Conservation (phyloP, 139 green algal genomes). For the Zygnema circumcarinatum region DNA sequence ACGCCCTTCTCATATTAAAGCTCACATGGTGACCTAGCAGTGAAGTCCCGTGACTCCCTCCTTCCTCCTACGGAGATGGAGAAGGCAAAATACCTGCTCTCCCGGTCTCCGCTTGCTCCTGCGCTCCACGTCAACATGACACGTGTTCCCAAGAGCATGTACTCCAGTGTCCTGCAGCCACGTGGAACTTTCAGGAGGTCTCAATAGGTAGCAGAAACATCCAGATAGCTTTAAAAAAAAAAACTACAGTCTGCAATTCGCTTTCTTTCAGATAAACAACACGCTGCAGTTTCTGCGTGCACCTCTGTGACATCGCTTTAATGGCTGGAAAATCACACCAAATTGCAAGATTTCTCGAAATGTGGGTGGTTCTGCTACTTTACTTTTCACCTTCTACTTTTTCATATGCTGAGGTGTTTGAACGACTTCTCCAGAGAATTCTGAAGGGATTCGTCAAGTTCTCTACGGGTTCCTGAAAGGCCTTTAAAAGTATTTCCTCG, state of each 20-base stretch:
- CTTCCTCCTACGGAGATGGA: too few species aligned
- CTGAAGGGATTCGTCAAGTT: too few species aligned
- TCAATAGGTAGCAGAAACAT: neutral
- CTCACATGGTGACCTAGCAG: too few species aligned
- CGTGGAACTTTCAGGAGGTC: neutral
- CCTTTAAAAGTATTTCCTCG: too few species aligned
- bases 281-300: neutral
- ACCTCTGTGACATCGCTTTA: neutral
- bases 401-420: too few species aligned
- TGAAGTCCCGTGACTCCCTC: too few species aligned
- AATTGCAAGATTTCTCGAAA: neutral
- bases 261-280: neutral
- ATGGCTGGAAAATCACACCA: neutral
- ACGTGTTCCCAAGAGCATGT: constrained; percentile 56
- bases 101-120: constrained; percentile 33
- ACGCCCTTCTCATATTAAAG: too few species aligned
- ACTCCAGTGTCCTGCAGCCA: constrained; percentile 51
- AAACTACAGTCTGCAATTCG: neutral
- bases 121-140: constrained; percentile 53
- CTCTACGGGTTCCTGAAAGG: too few species aligned
- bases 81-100: neutral
- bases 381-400: too few species aligned
- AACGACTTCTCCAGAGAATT: too few species aligned
- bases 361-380: neutral
- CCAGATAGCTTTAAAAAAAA: neutral